A percentile compares a stretch with the other conserved stretches of the same genome.
These are phyloP conservation scores for Dimocarpus longan DNA, from an alignment of 345 rosid species.

Conservation along the genomic window DNA sequence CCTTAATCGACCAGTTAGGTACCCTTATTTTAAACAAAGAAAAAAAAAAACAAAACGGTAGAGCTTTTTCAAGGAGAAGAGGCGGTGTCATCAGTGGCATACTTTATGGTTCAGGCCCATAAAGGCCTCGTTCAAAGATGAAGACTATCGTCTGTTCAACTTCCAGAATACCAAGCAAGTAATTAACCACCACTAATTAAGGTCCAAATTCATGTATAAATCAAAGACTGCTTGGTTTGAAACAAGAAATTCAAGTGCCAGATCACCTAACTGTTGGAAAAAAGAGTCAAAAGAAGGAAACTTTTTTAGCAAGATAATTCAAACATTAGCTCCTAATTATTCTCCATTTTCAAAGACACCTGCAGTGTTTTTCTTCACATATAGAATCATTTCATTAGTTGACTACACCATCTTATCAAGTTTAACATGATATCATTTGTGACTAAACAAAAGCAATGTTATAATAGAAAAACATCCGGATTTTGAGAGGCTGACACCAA, in stretches of 20 bases:
- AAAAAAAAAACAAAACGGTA: too few relatives aligned
- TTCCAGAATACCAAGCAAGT: background rate
- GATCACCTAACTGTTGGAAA: background rate
- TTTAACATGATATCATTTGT: conserved; percentile 11
- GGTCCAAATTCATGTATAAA: background rate
- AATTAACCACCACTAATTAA: too few relatives aligned
- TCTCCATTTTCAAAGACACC: background rate
- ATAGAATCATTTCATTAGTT: conserved; percentile 20
- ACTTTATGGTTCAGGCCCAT: background rate
- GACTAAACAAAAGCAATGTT: background rate
- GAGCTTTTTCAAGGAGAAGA: too few relatives aligned
- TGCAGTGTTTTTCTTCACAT: conserved; percentile 6
- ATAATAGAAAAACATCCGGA: conserved; percentile 7
- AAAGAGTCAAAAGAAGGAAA: conserved; percentile 8
- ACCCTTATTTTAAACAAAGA: too few relatives aligned
- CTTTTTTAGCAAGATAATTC: background rate
- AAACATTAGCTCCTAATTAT: background rate
- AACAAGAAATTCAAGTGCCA: background rate
- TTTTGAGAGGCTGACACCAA: conserved; percentile 21
- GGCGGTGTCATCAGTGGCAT: background rate
- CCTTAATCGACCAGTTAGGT: too few relatives aligned
- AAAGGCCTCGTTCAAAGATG: background rate
- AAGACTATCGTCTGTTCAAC: too few relatives aligned
- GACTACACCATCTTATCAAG: conserved; percentile 19
- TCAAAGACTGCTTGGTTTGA: background rate